Base-by-base conservation (phyloP, 495 filamentous ascomycete species). In the Aspergillus sclerotioniger region DNA sequence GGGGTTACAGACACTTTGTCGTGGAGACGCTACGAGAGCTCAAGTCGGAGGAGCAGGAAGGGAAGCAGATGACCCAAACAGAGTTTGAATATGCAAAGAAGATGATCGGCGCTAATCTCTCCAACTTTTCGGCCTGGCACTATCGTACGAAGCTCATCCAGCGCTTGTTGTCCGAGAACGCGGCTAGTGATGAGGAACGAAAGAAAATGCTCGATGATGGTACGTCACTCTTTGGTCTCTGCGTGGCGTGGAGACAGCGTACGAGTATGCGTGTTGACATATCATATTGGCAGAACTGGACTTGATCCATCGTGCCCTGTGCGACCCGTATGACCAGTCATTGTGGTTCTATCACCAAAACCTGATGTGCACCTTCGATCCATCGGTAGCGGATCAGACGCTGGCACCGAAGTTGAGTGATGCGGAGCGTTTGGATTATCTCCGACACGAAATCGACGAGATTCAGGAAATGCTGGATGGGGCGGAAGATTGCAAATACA, bases 41-140 rank as follows among this genome's bases (percentile, higher is more conserved):
- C 12, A 71, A 67, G 19, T 73, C 83, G 6, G 66, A 69, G 2
- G 80, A 80, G 15, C 67, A 67, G 16, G 52, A 54, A 6, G 62
- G 37, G 6, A 65, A 67, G 17, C 86, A 79, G 63, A 84, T 94
- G 80, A 85, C 83, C 8, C 87, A 94, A 68, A 64, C 81, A 17
- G 94, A 98, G 71, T 92, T 96, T 56, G 86, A 81, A 16, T 98
- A 98, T 74, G 96, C 94, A 4, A 90, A 85, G 2, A 86, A 83
- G 61, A 96, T 92, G 91, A 89, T 98, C 66, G 72, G 80, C 17
- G 75, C 74, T 13, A 90, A 92, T 53, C 76, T 99, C 54, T 92
- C 87, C 16, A 99, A 99, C 66, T 99, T 98, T 69, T 96, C 91
- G 9, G 94, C 94, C 2, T 98, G 94, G 95, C 94, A 99, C 71